Conservation (phyloP, 768 basidiomycete genomes). For the Tubosaeta sp. region DNA sequence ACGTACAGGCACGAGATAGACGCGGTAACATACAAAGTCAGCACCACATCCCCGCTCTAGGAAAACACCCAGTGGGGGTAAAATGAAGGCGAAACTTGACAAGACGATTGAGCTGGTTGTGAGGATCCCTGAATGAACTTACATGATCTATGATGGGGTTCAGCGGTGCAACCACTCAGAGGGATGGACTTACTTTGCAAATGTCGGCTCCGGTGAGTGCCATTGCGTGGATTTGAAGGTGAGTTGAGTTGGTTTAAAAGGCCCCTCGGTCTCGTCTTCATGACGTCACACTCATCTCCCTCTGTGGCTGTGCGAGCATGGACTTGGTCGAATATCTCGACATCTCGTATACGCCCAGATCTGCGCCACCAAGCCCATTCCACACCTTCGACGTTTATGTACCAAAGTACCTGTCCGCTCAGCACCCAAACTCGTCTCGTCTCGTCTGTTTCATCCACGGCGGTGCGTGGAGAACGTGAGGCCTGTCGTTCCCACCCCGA, state of each 20-base stretch:
- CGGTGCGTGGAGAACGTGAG: slow-evolving; percentile 80
- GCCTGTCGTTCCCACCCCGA: slow-evolving; percentile 3
- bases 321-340: slow-evolving; percentile 13
- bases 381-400: slow-evolving; percentile 57
- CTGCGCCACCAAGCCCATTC: slow-evolving; percentile 24
- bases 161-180: neutral
- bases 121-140: slow-evolving; percentile 8
- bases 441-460: slow-evolving; percentile 76
- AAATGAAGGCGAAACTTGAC: slow-evolving; percentile 57
- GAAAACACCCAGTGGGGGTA: slow-evolving; percentile 86
- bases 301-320: slow-evolving; percentile 19
- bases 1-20: neutral
- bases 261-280: neutral
- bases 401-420: slow-evolving; percentile 17
- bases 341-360: slow-evolving; percentile 37
- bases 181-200: slow-evolving; percentile 55
- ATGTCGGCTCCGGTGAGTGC: slow-evolving; percentile 70
- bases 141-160: slow-evolving; percentile 41
- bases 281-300: slow-evolving; percentile 27
- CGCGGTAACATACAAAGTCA: slow-evolving; percentile 55
- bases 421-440: slow-evolving; percentile 19
- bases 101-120: slow-evolving; percentile 10
- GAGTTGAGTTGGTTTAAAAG: slow-evolving; percentile 12
- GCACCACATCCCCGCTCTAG: slow-evolving; percentile 79
- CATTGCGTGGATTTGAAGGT: slow-evolving; percentile 42